phyloP scores from a whole-genome alignment of 768 basidiomycete species.

The Pleurotus sapidus region DNA sequence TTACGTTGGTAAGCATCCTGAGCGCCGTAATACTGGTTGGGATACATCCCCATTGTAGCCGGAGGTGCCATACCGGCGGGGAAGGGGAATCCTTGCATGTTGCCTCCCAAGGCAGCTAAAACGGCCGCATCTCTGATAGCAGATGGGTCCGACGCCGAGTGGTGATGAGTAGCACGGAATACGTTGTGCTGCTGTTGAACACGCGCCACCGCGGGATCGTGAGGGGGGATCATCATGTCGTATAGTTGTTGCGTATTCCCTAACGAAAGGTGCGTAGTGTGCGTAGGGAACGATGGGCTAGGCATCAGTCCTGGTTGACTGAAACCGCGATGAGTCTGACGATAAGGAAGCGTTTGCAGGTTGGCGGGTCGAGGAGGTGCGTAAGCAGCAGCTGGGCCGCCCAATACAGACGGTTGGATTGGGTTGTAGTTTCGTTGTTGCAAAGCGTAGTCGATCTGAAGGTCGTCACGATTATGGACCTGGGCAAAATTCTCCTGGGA shows the following conservation, averaged over 20 bases:
- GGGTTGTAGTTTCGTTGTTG: slow-evolving; percentile 57
- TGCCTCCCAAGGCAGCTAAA: slow-evolving; percentile 58
- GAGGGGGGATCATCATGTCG: slow-evolving; percentile 71
- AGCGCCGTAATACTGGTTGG: slow-evolving; percentile 66
- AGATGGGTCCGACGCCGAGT: slow-evolving; percentile 81
- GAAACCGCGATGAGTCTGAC: slow-evolving; percentile 59
- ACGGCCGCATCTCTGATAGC: slow-evolving; percentile 68
- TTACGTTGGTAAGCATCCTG: slow-evolving; percentile 54
- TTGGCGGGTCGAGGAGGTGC: slow-evolving; percentile 52
- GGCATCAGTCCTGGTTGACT: slow-evolving; percentile 52
- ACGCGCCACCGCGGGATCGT: slow-evolving; percentile 65
- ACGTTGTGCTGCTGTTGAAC: slow-evolving; percentile 78
- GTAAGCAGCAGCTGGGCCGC: slow-evolving; percentile 43
- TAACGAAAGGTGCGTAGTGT: slow-evolving; percentile 67
- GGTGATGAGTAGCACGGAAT: slow-evolving; percentile 75
- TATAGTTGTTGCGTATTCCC: slow-evolving; percentile 77
- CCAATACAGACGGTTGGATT: slow-evolving; percentile 25
- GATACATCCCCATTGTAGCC: slow-evolving; percentile 58
- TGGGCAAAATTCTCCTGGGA: slow-evolving; percentile 27
- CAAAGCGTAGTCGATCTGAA: slow-evolving; percentile 53
- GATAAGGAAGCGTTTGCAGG: slow-evolving; percentile 49
- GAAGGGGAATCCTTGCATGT: slow-evolving; percentile 59
- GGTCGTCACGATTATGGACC: slow-evolving; percentile 39
- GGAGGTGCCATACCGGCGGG: slow-evolving; percentile 41
- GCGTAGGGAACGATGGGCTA: slow-evolving; percentile 51